Percentiles rank a stretch among this genome's conserved stretches.
These are phyloP conservation scores for Boletus insuetus DNA, from an alignment of 768 basidiomycete species.

Conservation along the genomic window DNA sequence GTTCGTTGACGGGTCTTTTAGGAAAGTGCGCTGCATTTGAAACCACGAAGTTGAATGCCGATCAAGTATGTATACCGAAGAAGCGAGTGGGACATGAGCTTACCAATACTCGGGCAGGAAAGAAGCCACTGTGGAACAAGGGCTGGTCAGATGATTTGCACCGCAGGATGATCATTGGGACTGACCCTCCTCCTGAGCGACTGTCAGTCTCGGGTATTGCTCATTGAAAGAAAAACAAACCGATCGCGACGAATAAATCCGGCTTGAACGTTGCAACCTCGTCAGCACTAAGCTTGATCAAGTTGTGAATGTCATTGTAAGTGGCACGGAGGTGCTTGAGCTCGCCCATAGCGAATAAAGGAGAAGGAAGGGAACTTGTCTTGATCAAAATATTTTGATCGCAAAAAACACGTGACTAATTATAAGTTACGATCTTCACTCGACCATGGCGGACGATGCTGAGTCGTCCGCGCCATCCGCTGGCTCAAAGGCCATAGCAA, in stretches of 20 bases:
- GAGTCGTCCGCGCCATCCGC: conserved; percentile 24
- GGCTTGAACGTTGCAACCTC: conserved; percentile 83
- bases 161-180: conserved; percentile 20
- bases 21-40: conserved; percentile 68
- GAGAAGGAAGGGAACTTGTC: background rate
- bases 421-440: background rate
- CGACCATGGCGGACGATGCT: conserved; percentile 16
- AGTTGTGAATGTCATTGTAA: conserved; percentile 91
- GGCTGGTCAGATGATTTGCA: conserved; percentile 13
- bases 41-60: background rate
- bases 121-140: conserved; percentile 69
- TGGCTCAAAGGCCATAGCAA: conserved; percentile 65
- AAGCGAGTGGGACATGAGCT: conserved; percentile 2
- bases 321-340: conserved; percentile 69
- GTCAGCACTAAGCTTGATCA: conserved; percentile 65
- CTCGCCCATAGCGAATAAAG: conserved; percentile 30
- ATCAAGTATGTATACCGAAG: background rate
- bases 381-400: background rate
- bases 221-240: conserved; percentile 36
- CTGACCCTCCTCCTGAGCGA: conserved; percentile 77
- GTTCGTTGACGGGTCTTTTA: conserved; percentile 66
- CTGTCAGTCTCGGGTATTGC: background rate
- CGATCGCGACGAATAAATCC: conserved; percentile 83
- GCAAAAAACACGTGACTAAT: conserved; percentile 17
- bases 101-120: conserved; percentile 91